These are phyloP conservation scores for Whalleya microplaca DNA, from an alignment of 2,329 filamentous ascomycete species.

Conservation along the genomic window DNA sequence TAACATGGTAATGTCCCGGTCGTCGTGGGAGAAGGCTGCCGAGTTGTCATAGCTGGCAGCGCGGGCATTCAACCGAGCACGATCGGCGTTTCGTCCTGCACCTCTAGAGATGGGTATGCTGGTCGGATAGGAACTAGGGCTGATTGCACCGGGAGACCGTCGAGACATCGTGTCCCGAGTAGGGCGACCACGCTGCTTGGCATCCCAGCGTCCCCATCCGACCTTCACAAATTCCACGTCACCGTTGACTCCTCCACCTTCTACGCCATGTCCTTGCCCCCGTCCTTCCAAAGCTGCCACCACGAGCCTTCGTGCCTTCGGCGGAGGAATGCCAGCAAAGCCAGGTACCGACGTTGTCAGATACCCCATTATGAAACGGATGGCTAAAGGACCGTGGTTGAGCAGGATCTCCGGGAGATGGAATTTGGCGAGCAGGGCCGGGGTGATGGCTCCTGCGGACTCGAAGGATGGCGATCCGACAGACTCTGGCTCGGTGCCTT, in stretches of 20 bases:
- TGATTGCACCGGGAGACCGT: constrained; percentile 46
- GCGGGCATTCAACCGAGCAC: constrained; percentile 53
- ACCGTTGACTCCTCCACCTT: constrained; percentile 65
- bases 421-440: constrained; percentile 82
- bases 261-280: constrained; percentile 55
- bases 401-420: constrained; percentile 90
- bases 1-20: constrained; percentile 68
- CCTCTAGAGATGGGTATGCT: constrained; percentile 61
- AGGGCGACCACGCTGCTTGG: constrained; percentile 70
- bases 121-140: constrained; percentile 47
- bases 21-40: constrained; percentile 75
- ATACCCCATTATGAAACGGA: constrained; percentile 94
- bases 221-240: constrained; percentile 92
- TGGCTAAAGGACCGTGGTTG: constrained; percentile 86
- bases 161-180: constrained; percentile 47
- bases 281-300: constrained; percentile 90
- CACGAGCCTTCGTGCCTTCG: constrained; percentile 87
- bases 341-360: constrained; percentile 91
- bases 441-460: constrained; percentile 80
- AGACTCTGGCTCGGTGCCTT: constrained; percentile 56
- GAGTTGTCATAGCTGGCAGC: constrained; percentile 71
- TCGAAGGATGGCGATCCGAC: constrained; percentile 62
- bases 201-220: constrained; percentile 96
- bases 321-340: constrained; percentile 84
- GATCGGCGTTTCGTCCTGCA: constrained; percentile 47